These are phyloP conservation scores for Ramaria sp. DNA, from an alignment of 768 basidiomycete genomes.

Conservation along the genomic window DNA sequence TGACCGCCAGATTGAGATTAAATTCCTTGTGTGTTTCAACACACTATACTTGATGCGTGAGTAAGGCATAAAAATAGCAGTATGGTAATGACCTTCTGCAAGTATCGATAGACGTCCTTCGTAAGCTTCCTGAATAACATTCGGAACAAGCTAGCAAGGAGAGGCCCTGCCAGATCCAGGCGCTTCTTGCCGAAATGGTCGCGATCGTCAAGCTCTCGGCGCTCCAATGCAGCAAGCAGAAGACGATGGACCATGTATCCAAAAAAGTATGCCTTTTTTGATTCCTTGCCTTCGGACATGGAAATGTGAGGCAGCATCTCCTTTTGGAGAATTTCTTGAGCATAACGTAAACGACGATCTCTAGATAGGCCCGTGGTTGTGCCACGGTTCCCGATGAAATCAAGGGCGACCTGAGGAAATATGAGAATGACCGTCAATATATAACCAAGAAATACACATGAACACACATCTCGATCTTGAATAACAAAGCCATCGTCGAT, in stretches of 20 bases:
- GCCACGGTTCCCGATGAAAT: conserved; percentile 97
- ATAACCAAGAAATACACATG: conserved; percentile 11
- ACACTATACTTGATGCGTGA: conserved; percentile 42
- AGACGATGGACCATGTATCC: conserved; percentile 99
- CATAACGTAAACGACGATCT: conserved; percentile 90
- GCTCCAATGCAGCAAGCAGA: conserved; percentile 83
- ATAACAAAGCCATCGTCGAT: conserved; percentile 98
- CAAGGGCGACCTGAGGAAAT: conserved; percentile 52
- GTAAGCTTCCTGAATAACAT: conserved; percentile 96
- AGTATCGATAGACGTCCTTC: conserved; percentile 91
- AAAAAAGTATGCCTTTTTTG: conserved; percentile 98
- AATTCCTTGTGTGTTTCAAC: conserved; percentile 96
- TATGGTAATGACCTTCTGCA: conserved; percentile 69
- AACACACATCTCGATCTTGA: conserved; percentile 81
- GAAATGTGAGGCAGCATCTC: conserved; percentile 98
- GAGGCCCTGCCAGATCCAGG: conserved; percentile 88
- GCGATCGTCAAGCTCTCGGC: conserved; percentile 94
- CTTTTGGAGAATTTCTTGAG: conserved; percentile 96
- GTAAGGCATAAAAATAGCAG: background rate
- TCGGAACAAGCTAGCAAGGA: conserved; percentile 93
- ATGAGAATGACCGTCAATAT: conserved; percentile 9
- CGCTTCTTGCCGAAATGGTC: conserved; percentile 99
- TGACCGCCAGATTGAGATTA: conserved; percentile 82
- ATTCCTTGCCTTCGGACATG: conserved; percentile 90
- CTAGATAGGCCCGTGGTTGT: conserved; percentile 86